Evolutionary conservation across 352 stramenopile genomes (phyloP).

Genomic region (Hyaloperonospora arabidopsidis): DNA sequence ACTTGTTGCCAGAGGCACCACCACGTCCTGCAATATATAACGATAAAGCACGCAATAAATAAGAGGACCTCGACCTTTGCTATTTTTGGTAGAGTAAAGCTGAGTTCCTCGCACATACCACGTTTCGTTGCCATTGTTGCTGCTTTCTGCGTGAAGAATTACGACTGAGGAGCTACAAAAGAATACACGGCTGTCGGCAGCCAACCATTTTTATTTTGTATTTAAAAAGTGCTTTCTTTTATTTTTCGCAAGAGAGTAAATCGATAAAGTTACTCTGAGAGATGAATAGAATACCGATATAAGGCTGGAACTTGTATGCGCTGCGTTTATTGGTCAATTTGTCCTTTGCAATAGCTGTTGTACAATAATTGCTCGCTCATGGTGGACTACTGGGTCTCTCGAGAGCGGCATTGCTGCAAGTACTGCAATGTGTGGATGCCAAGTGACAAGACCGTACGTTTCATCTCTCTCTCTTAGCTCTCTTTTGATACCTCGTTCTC

Average conservation of each 20-base stretch:
- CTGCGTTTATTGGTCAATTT: not conserved
- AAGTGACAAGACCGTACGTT: conserved; percentile 56
- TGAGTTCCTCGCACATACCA: no score
- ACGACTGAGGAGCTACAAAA: conserved; percentile 41
- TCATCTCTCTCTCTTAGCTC: not conserved
- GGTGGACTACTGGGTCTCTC: conserved; percentile 60
- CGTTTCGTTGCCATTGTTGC: conserved; percentile 74
- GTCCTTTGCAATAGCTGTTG: not conserved
- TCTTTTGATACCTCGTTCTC: not conserved
- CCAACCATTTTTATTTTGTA: not conserved
- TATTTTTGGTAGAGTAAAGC: no score
- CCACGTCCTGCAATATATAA: conserved; percentile 84
- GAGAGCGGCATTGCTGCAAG: conserved; percentile 78
- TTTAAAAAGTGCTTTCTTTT: no score
- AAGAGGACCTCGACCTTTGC: no score
- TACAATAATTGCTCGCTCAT: conserved; percentile 16
- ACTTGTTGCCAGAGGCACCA: conserved; percentile 97
- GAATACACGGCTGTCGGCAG: no score
- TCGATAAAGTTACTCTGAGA: no score
- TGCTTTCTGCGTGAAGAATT: conserved; percentile 79
- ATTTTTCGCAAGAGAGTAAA: no score
- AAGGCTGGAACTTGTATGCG: no score
- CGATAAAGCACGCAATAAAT: no score
- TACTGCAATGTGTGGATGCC: conserved; percentile 87
- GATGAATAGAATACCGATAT: no score